Conservation (phyloP, 768 basidiomycete species). For the Fomitopsis pulvina region DNA sequence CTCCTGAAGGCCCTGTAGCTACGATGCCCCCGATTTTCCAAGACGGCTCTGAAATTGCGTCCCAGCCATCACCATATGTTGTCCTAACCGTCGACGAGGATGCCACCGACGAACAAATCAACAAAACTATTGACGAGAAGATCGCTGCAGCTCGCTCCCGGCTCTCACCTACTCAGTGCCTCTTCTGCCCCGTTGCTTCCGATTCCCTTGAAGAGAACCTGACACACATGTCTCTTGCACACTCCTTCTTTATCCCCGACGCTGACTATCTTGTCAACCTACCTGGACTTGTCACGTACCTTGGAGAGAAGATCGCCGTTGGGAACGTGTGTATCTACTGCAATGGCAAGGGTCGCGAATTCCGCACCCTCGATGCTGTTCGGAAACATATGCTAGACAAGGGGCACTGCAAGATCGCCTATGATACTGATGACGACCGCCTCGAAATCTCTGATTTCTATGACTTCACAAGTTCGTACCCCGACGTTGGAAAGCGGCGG, state of each 20-base stretch:
- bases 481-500: conserved; percentile 32
- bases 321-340: conserved; percentile 92
- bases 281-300: conserved; percentile 72
- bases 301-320: conserved; percentile 92
- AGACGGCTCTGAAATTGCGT: no score
- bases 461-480: conserved; percentile 83
- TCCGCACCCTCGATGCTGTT: conserved; percentile 79
- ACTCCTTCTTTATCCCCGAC: conserved; percentile 97
- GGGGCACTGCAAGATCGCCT: conserved; percentile 93
- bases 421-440: conserved; percentile 72
- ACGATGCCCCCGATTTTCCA: no score
- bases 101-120: conserved; percentile 40
- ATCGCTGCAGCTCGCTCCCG: conserved; percentile 65
- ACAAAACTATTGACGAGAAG: conserved; percentile 62
- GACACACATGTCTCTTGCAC: conserved; percentile 77
- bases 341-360: conserved; percentile 75
- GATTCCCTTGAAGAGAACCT: conserved; percentile 61
- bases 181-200: conserved; percentile 66
- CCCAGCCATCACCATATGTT: conserved; percentile 9
- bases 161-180: conserved; percentile 61
- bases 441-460: conserved; percentile 91
- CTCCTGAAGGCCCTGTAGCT: conserved; percentile 10
- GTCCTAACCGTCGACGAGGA: conserved; percentile 29
- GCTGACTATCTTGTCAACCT: conserved; percentile 84
- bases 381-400: conserved; percentile 96